phyloP scores from a whole-genome alignment of 108 stramenopile genomes.

The Skeletonema marinoi region DNA sequence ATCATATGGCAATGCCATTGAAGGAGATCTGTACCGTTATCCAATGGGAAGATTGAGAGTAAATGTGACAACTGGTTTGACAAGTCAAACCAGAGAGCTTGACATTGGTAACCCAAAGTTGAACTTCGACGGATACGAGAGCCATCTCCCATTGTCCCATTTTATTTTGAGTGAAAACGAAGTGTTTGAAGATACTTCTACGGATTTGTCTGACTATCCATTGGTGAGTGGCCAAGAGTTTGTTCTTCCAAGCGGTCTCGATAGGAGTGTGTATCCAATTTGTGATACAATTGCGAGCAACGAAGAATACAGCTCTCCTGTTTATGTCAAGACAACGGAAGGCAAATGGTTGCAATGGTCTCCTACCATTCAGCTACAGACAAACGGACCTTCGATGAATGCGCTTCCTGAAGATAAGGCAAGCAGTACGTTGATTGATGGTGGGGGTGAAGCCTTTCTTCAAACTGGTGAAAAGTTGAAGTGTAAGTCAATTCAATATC shows the following conservation, averaged over 20 bases:
- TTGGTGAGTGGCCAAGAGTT: constrained; percentile 24
- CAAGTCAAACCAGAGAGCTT: constrained; percentile 10
- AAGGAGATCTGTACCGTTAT: constrained; percentile 36
- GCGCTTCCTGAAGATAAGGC: constrained; percentile 1
- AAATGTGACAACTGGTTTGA: too few relatives aligned
- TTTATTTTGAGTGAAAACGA: constrained; percentile 28
- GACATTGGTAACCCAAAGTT: constrained; percentile 42
- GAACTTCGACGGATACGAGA: constrained; percentile 49
- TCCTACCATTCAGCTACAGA: constrained; percentile 21
- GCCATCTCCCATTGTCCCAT: constrained; percentile 15
- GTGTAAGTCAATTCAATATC: constrained; percentile 11
- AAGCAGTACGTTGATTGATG: constrained; percentile 35
- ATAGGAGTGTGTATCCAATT: neutral
- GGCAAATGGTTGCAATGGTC: constrained; percentile 49
- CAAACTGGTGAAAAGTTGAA: constrained; percentile 29
- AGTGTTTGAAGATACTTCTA: constrained; percentile 18
- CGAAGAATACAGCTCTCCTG: constrained; percentile 35
- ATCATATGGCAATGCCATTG: constrained; percentile 10
- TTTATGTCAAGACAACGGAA: constrained; percentile 31
- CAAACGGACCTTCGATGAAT: constrained; percentile 55
- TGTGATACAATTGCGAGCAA: constrained; percentile 15
- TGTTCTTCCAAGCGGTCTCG: constrained; percentile 15
- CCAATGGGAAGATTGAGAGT: constrained; percentile 25
- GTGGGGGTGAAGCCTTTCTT: constrained; percentile 32
- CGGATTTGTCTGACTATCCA: constrained; percentile 18